These are phyloP conservation scores for Malus hybrid DNA, from an alignment of 331 rosid species.

Conservation along the genomic window DNA sequence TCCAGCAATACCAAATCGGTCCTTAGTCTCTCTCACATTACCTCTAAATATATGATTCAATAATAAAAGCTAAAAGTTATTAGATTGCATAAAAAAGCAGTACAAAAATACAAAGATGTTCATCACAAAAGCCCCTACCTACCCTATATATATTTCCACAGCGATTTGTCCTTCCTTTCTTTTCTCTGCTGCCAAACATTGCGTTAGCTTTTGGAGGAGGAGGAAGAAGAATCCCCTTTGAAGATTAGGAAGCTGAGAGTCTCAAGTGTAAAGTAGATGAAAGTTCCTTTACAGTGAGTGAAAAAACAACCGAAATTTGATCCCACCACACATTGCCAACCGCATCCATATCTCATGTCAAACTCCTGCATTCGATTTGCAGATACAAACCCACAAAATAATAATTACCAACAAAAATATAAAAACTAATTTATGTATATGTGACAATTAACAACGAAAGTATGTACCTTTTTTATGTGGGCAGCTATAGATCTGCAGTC, in stretches of 20 bases:
- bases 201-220: not conserved
- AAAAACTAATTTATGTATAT: too few relatives aligned
- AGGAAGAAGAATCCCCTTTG: conserved; percentile 50
- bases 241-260: conserved; percentile 84
- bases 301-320: conserved; percentile 92
- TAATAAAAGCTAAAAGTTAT: not conserved
- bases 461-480: conserved; percentile 74
- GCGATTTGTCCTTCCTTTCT: too few relatives aligned
- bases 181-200: not conserved
- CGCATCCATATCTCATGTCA: conserved; percentile 67
- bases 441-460: not conserved
- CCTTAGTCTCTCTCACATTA: accelerated
- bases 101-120: not conserved
- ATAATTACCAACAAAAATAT: not conserved
- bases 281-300: conserved; percentile 80
- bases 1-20: accelerated
- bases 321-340: conserved; percentile 99
- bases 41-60: too few relatives aligned
- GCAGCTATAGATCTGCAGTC: conserved; percentile 91
- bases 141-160: too few relatives aligned
- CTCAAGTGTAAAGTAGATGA: conserved; percentile 78
- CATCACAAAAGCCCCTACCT: not conserved
- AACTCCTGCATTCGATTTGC: conserved; percentile 48
- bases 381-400: not conserved
- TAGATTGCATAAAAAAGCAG: not conserved